Conservation (phyloP, 371 early-diverging fungal species). For the Rhizopus stolonifer region DNA sequence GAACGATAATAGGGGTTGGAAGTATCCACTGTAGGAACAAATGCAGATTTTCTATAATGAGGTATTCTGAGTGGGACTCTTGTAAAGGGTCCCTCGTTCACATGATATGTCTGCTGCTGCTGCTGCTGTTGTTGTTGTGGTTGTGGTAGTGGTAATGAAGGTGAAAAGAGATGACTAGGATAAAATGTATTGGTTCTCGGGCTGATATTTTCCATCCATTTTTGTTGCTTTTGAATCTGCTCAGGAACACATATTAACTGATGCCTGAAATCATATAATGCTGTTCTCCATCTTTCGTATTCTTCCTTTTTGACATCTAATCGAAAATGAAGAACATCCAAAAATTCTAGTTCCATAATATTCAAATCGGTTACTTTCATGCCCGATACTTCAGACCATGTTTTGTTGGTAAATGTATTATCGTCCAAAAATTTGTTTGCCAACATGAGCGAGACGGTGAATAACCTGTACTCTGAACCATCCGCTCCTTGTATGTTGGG, state of each 20-base stretch:
- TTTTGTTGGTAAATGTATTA: conserved; percentile 69
- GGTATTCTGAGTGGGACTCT: conserved; percentile 24
- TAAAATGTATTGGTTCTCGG: conserved; percentile 6
- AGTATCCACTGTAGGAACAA: neutral
- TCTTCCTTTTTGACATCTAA: conserved; percentile 60
- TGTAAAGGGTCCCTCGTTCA: conserved; percentile 14
- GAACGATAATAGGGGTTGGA: neutral
- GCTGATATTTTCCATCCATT: conserved; percentile 10
- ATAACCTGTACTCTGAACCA: conserved; percentile 76
- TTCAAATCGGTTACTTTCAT: conserved; percentile 62
- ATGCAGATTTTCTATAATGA: neutral
- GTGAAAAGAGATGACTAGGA: conserved; percentile 6
- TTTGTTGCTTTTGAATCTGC: conserved; percentile 25
- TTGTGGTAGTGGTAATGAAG: no score
- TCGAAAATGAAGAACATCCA: conserved; percentile 56
- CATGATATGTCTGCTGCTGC: conserved; percentile 19
- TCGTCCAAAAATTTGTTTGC: conserved; percentile 72
- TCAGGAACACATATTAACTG: conserved; percentile 23
- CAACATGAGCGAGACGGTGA: conserved; percentile 78
- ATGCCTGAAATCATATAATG: conserved; percentile 28
- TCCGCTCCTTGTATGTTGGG: conserved; percentile 63
- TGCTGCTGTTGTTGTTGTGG: no score
- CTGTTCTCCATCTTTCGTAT: conserved; percentile 45
- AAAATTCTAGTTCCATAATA: conserved; percentile 69
- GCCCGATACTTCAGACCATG: conserved; percentile 68